Evolutionary conservation across 176 grass and related monocot species (phyloP).

Genomic region (Paspalum notatum): DNA sequence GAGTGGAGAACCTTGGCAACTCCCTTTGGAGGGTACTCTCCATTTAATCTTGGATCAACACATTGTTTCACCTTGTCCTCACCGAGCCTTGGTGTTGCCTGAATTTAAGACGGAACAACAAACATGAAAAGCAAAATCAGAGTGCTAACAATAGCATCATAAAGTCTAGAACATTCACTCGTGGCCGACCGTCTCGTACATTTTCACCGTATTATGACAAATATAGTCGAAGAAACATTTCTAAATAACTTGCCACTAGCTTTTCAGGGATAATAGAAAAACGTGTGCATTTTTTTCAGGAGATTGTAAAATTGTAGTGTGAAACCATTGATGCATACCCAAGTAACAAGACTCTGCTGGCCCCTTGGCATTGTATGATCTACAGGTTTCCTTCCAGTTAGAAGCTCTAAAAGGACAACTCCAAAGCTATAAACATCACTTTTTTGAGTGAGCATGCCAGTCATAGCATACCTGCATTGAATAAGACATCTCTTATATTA

Average conservation of each 20-base stretch:
- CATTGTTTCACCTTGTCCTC: constrained; percentile 89
- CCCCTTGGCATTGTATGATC: constrained; percentile 91
- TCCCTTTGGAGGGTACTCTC: constrained; percentile 75
- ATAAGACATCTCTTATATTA: constrained; percentile 19
- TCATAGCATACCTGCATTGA: constrained; percentile 77
- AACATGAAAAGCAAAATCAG: not conserved
- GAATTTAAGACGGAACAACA: constrained; percentile 29
- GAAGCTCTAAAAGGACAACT: constrained; percentile 80
- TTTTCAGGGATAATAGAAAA: not conserved
- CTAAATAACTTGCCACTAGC: not conserved
- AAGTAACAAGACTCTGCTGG: constrained; percentile 88
- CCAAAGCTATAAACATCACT: constrained; percentile 89
- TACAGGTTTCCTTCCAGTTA: constrained; percentile 81
- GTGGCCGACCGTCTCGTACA: not conserved
- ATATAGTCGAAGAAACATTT: not conserved
- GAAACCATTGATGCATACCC: constrained; percentile 54
- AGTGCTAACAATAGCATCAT: not conserved
- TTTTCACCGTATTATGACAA: not conserved
- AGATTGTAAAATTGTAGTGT: not conserved
- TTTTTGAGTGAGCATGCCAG: constrained; percentile 73
- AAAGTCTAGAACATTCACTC: no score
- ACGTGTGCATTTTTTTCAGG: constrained; percentile 1
- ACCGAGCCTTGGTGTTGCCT: constrained; percentile 82
- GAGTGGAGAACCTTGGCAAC: constrained; percentile 55
- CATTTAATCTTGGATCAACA: constrained; percentile 80